A percentile compares a stretch with the other conserved stretches of the same genome.
Evolutionary conservation across 2,329 filamentous ascomycete genomes (phyloP).

Genomic region (Didymella segeticola): DNA sequence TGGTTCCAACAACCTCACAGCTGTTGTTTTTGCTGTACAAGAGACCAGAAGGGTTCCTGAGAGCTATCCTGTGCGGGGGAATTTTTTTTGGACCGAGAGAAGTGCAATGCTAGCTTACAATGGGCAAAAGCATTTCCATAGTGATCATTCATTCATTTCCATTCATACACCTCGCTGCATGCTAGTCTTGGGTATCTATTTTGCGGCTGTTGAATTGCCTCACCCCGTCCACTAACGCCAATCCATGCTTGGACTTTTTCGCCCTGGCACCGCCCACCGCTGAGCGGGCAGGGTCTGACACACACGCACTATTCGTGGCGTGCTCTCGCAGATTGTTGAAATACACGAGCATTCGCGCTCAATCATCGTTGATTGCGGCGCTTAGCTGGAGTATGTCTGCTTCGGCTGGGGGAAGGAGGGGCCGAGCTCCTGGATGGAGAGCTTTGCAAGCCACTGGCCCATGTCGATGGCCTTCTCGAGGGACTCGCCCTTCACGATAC

Average conservation of each 20-base stretch:
- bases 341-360: slow-evolving; percentile 49
- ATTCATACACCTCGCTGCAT: slow-evolving; percentile 2
- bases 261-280: background rate
- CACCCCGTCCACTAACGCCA: slow-evolving; percentile 11
- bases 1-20: background rate
- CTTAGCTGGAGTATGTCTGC: slow-evolving; percentile 50
- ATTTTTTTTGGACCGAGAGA: no score
- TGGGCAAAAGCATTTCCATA: no score
- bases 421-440: slow-evolving; percentile 94
- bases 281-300: slow-evolving; percentile 12
- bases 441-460: slow-evolving; percentile 93
- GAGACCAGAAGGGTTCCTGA: no score
- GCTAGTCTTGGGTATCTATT: slow-evolving; percentile 26
- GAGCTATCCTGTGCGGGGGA: no score
- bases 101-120: no score
- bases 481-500: slow-evolving; percentile 82
- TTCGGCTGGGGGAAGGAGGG: slow-evolving; percentile 71
- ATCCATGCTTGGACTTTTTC: slow-evolving; percentile 16
- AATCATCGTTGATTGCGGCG: slow-evolving; percentile 22
- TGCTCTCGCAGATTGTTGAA: slow-evolving; percentile 49
- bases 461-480: slow-evolving; percentile 83
- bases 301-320: slow-evolving; percentile 3
- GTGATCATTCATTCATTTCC: background rate
- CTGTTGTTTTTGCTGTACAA: no score
- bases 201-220: slow-evolving; percentile 31